Conservation (phyloP, 345 rosid genomes). For the Erysimum cheiranthoides region DNA sequence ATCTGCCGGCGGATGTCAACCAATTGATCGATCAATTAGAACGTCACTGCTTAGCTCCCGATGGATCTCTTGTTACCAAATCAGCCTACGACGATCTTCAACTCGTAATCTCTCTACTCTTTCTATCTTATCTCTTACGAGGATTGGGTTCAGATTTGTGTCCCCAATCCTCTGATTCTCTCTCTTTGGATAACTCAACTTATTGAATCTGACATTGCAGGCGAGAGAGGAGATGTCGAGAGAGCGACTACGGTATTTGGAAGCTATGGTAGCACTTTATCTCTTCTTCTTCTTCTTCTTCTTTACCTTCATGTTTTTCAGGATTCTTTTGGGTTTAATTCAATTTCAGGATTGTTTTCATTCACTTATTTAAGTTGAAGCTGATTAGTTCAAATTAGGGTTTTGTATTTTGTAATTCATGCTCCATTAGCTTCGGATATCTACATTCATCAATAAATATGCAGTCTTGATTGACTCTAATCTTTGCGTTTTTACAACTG, state of each 20-base stretch:
- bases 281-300: background rate
- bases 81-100: slow-evolving; percentile 86
- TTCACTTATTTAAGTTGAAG: background rate
- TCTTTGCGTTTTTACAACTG: slow-evolving; percentile 6
- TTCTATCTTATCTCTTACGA: background rate
- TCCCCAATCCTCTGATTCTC: slow-evolving; percentile 28
- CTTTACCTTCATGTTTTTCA: background rate
- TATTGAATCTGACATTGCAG: slow-evolving; percentile 49
- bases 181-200: slow-evolving; percentile 5
- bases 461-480: too few species aligned
- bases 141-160: slow-evolving; percentile 10
- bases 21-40: slow-evolving; percentile 93
- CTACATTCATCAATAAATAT: background rate
- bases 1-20: slow-evolving; percentile 73
- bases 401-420: background rate
- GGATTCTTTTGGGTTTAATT: background rate
- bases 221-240: slow-evolving; percentile 97
- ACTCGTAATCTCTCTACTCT: slow-evolving; percentile 55
- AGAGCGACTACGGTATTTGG: slow-evolving; percentile 88
- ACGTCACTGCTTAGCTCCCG: slow-evolving; percentile 95
- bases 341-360: background rate
- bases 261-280: slow-evolving; percentile 73
- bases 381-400: slow-evolving; percentile 25
- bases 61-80: slow-evolving; percentile 95
- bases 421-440: slow-evolving; percentile 18